These are phyloP conservation scores for Aspergillus baeticus DNA, from an alignment of 495 filamentous ascomycete genomes.

Conservation along the genomic window DNA sequence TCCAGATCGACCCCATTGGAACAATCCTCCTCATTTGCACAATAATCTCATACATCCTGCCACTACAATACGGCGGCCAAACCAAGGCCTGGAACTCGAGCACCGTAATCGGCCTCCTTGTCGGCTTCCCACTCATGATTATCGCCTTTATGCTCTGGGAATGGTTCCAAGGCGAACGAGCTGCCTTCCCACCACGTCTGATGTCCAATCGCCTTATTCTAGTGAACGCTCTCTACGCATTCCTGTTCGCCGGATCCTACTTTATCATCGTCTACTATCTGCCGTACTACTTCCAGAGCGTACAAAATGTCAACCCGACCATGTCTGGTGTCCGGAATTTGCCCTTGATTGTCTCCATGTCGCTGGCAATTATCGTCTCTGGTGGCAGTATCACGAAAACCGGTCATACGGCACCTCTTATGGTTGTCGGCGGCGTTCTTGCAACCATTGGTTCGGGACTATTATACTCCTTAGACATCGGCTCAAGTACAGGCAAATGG, in stretches of 20 bases:
- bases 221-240: conserved; percentile 27
- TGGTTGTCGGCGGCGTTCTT: conserved; percentile 54
- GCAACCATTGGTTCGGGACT: conserved; percentile 63
- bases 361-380: conserved; percentile 24
- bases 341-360: conserved; percentile 30
- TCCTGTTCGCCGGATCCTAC: conserved; percentile 20
- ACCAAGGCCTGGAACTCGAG: conserved; percentile 17
- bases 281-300: conserved; percentile 50
- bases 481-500: conserved; percentile 46
- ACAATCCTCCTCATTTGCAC: conserved; percentile 25
- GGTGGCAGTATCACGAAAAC: conserved; percentile 54
- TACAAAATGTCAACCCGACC: conserved; percentile 61
- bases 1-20: conserved; percentile 30
- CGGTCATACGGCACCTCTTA: conserved; percentile 69
- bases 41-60: conserved; percentile 34
- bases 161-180: not conserved
- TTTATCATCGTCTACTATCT: conserved; percentile 38
- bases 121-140: not conserved
- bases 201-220: conserved; percentile 41
- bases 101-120: not conserved
- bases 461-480: conserved; percentile 51
- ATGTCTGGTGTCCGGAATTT: conserved; percentile 54
- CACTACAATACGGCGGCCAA: conserved; percentile 39
- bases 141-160: not conserved
- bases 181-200: not conserved